phyloP scores from a whole-genome alignment of 208 protist species.

The Trypanosoma rangeli region DNA sequence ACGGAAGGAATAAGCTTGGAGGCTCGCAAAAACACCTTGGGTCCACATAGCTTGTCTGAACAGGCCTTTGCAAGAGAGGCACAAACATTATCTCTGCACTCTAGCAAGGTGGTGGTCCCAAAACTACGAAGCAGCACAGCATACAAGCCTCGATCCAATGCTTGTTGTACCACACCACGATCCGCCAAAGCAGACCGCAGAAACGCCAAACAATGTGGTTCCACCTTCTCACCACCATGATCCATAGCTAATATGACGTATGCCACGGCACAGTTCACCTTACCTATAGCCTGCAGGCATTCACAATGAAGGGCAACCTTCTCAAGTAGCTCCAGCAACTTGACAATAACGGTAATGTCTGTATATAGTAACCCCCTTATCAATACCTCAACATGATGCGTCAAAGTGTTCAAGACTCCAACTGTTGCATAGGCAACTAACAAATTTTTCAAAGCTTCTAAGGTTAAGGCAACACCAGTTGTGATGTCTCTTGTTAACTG shows the following conservation, averaged over 20 bases:
- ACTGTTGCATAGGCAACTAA: slow-evolving; percentile 25
- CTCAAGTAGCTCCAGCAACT: slow-evolving; percentile 33
- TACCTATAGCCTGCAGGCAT: slow-evolving; percentile 43
- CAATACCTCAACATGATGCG: slow-evolving; percentile 27
- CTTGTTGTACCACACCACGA: slow-evolving; percentile 55
- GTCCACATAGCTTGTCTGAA: slow-evolving; percentile 87
- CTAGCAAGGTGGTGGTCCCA: slow-evolving; percentile 40
- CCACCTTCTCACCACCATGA: slow-evolving; percentile 24
- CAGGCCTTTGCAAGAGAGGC: slow-evolving; percentile 51
- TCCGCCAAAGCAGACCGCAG: slow-evolving; percentile 45
- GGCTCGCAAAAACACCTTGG: slow-evolving; percentile 69
- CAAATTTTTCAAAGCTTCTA: slow-evolving; percentile 46
- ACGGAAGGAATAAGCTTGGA: slow-evolving; percentile 83
- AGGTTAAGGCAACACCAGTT: slow-evolving; percentile 28
- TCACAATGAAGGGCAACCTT: slow-evolving; percentile 27
- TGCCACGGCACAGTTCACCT: slow-evolving; percentile 13
- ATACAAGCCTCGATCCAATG: slow-evolving; percentile 81
- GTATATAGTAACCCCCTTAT: slow-evolving; percentile 36
- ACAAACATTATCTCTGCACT: slow-evolving; percentile 54
- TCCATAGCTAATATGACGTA: slow-evolving; percentile 24
- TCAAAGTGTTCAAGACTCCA: slow-evolving; percentile 10
- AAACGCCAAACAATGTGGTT: slow-evolving; percentile 32
- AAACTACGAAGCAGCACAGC: slow-evolving; percentile 63
- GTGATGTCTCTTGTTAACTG: slow-evolving; percentile 19
- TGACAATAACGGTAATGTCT: slow-evolving; percentile 26